These are phyloP conservation scores for Allantophomopsis cytisporea DNA, from an alignment of 2,329 filamentous ascomycete species.

Conservation along the genomic window DNA sequence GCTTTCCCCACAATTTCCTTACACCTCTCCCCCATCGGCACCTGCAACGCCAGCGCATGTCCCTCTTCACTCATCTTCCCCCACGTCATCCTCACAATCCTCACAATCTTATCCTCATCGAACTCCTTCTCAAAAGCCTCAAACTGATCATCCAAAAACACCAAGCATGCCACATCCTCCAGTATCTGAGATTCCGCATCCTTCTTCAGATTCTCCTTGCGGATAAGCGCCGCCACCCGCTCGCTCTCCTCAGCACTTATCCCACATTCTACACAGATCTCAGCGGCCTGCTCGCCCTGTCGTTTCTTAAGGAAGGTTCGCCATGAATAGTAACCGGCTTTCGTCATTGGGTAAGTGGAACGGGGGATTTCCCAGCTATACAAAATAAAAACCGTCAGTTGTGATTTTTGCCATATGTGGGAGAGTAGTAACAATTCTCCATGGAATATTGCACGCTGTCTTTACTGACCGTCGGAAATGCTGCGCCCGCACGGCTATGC, in stretches of 20 bases:
- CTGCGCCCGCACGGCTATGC: constrained; percentile 69
- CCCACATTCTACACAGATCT: constrained; percentile 31
- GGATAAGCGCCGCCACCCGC: constrained; percentile 56
- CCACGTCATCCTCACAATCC: constrained; percentile 62
- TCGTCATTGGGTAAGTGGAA: constrained; percentile 57
- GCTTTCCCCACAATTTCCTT: constrained; percentile 50
- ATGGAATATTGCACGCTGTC: too few relatives aligned
- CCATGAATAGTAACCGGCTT: constrained; percentile 70
- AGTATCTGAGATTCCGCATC: constrained; percentile 59
- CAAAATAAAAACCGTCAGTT: neutral
- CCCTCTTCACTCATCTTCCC: constrained; percentile 57
- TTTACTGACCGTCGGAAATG: constrained; percentile 53
- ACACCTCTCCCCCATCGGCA: constrained; percentile 50
- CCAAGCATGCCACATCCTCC: constrained; percentile 77
- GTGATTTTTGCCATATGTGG: neutral
- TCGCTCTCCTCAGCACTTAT: constrained; percentile 34
- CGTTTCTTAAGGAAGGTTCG: constrained; percentile 59
- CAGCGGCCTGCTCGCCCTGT: constrained; percentile 45
- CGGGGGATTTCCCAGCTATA: constrained; percentile 67
- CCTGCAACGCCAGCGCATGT: constrained; percentile 47
- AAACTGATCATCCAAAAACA: constrained; percentile 80
- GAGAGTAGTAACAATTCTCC: neutral
- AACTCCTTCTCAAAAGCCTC: constrained; percentile 57
- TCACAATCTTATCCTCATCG: constrained; percentile 66
- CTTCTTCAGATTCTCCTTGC: constrained; percentile 60